Conservation (phyloP, 345 rosid genomes). For the Acer campestre region DNA sequence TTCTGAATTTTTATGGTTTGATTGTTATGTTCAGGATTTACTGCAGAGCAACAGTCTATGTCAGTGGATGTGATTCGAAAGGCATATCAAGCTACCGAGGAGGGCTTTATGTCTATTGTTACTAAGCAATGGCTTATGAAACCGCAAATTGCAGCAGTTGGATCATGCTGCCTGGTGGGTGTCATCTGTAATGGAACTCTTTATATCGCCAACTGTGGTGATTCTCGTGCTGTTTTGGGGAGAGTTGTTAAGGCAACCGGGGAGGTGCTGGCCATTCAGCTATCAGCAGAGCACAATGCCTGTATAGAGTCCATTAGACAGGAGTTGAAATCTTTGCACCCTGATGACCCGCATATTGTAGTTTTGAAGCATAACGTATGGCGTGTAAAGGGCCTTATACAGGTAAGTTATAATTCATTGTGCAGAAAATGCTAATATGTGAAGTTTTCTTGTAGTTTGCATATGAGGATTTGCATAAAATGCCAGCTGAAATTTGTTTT, state of each 20-base stretch:
- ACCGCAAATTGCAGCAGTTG: conserved; percentile 89
- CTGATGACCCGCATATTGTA: conserved; percentile 75
- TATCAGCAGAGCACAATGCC: conserved; percentile 78
- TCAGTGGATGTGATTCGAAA: conserved; percentile 70
- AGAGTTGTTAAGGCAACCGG: conserved; percentile 71
- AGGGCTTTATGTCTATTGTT: conserved; percentile 72
- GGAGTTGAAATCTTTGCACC: conserved; percentile 71
- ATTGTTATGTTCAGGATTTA: conserved; percentile 56
- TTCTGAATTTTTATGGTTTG: conserved; percentile 16
- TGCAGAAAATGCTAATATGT: conserved; percentile 1
- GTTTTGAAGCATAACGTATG: conserved; percentile 82
- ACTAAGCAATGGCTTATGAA: conserved; percentile 59
- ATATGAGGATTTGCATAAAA: neutral
- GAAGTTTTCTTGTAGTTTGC: neutral
- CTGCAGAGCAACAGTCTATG: conserved; percentile 72
- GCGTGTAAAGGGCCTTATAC: conserved; percentile 91
- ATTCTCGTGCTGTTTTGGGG: conserved; percentile 86
- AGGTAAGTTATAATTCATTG: conserved; percentile 39
- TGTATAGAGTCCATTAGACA: conserved; percentile 74
- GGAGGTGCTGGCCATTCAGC: conserved; percentile 71
- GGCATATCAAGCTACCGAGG: conserved; percentile 89
- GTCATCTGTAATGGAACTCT: conserved; percentile 71
- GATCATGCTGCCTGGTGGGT: conserved; percentile 84
- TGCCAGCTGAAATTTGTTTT: neutral
- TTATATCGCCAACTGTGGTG: conserved; percentile 79